Base-by-base conservation (phyloP, 2,329 filamentous ascomycete species). In the Fusarium neocosmosporiellum region DNA sequence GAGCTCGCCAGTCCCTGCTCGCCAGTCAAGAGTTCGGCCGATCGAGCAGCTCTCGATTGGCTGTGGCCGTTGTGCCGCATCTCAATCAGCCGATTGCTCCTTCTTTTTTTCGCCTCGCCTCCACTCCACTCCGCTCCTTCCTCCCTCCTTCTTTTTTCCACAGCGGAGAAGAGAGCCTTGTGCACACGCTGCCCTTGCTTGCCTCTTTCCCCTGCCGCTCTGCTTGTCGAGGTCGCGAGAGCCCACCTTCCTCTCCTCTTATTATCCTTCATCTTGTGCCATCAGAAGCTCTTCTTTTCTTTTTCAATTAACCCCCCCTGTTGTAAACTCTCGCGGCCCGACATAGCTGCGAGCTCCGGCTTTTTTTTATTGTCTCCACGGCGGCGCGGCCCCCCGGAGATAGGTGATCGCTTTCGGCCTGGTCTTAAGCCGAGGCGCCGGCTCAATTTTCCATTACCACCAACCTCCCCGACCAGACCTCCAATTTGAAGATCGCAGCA, bases 181-280 rank as follows among this genome's bases (percentile, higher is more conserved):
- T 66, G 71, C 69, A 59, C 57, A 58, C 48, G 33, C 66, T 74
- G 71, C 71, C 62, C 70, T 73, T 55, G 39, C 54, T 61, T 53
- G 66, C 59, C 62, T 50, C 46, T 20, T 54, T 37, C 31, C 53
- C 50, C 54, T 57, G 54, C 34, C 34, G 62, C 41, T 73, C 59
- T 74, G 75, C 75, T 75, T 75, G 75, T 78, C 75, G 71, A 77
- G 75, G 75, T 77, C 75, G 75, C 74, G 75, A 77, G 75, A 69
- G 72, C 63, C 59, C 41, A 46, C 53, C 58, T 61, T 71, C 59
- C 66, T 65, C 63, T 53, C 48, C 63, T 53, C 55, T 54, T 65
- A 34, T 34, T 37, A 57, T 37, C 57, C 61, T 72, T 58, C 63
- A 65, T 70, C 71, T 64, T 65, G 59, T 65, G 33, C 41, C 48